Percentiles rank a stretch among this genome's conserved stretches.
Conservation (phyloP, 805 yeast species). For the Wickerhamomyces kurtzmanii region DNA sequence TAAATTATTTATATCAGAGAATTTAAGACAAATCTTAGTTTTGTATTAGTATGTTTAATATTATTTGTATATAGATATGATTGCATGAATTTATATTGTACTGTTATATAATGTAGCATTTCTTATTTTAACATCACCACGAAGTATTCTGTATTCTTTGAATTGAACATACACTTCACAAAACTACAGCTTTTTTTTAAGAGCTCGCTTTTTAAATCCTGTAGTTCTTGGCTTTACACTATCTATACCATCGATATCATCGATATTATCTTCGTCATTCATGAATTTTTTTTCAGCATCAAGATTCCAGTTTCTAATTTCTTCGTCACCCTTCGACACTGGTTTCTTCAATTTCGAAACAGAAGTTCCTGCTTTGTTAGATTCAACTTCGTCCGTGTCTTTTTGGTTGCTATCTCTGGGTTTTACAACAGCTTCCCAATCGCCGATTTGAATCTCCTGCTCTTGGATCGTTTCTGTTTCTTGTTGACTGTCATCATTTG, state of each 20-base stretch:
- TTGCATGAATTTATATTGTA: too few relatives aligned
- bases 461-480: constrained; percentile 4
- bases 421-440: constrained; percentile 7
- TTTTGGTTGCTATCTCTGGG: not conserved
- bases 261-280: too few relatives aligned
- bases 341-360: constrained; percentile 3
- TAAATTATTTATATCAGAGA: too few relatives aligned
- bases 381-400: not conserved
- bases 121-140: too few relatives aligned
- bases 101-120: too few relatives aligned
- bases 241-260: too few relatives aligned
- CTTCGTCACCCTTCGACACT: constrained; percentile 11
- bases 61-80: too few relatives aligned
- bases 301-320: constrained; percentile 19
- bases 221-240: too few relatives aligned
- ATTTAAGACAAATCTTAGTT: constrained; percentile 1
- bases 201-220: too few relatives aligned
- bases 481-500: not conserved
- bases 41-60: not conserved
- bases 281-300: constrained; percentile 6
- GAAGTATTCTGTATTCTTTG: too few relatives aligned
- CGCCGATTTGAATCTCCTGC: constrained; percentile 3
- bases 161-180: too few relatives aligned
- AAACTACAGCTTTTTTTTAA: too few relatives aligned
- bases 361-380: constrained; percentile 1